A percentile compares a stretch with the other conserved stretches of the same genome.
phyloP scores from a whole-genome alignment of 805 yeast species.

The Lachancea nothofagi region DNA sequence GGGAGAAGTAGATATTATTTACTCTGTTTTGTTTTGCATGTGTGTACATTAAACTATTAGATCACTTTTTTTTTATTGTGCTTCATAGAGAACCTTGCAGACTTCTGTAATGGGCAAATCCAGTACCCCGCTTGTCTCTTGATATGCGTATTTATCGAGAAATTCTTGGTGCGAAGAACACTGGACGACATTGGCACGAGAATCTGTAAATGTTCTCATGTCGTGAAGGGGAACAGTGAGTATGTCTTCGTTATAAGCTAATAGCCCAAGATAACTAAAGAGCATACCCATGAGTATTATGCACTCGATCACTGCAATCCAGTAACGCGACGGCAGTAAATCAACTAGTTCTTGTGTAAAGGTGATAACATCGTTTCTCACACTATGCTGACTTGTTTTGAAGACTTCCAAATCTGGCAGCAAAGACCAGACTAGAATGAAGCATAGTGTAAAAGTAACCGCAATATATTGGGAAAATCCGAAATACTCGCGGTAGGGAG shows the following conservation, averaged over 20 bases:
- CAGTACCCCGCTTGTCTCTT: conserved; percentile 77
- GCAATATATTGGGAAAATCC: conserved; percentile 82
- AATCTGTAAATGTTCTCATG: conserved; percentile 62
- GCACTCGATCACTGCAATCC: conserved; percentile 80
- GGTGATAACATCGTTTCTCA: conserved; percentile 20
- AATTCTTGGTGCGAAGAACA: conserved; percentile 18
- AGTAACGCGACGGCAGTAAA: conserved; percentile 84
- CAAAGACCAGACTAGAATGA: conserved; percentile 70
- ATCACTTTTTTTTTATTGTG: neutral
- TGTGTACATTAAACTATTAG: conserved; percentile 5
- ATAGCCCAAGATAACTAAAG: conserved; percentile 64
- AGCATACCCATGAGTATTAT: conserved; percentile 65
- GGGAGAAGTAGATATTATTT: neutral
- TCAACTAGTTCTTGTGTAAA: conserved; percentile 45
- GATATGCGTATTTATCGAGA: conserved; percentile 39
- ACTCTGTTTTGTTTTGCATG: conserved; percentile 4
- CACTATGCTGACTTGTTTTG: conserved; percentile 16
- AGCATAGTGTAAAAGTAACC: conserved; percentile 47
- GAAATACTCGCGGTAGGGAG: conserved; percentile 55
- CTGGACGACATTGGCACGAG: conserved; percentile 40
- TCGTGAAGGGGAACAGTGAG: conserved; percentile 56
- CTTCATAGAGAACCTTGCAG: conserved; percentile 53
- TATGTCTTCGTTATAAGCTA: conserved; percentile 70
- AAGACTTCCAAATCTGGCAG: conserved; percentile 40
- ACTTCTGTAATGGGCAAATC: conserved; percentile 74